These are phyloP conservation scores for Apostasia shenzhenica DNA, from an alignment of 106 monocot species.

Conservation along the genomic window DNA sequence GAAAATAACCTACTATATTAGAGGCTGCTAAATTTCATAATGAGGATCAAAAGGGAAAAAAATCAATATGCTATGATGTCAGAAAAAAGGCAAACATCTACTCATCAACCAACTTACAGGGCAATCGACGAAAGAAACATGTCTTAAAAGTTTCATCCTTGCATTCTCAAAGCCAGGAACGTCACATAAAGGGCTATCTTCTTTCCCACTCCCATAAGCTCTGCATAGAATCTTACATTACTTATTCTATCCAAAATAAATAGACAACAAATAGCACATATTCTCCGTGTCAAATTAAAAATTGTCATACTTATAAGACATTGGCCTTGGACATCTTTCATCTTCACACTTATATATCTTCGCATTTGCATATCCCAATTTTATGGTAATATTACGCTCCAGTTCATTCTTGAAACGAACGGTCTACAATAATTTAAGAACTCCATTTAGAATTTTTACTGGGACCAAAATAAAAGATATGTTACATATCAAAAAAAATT, in stretches of 20 bases:
- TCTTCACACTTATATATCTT: slow-evolving; percentile 99
- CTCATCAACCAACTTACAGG: slow-evolving; percentile 41
- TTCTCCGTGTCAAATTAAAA: background rate
- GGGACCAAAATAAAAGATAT: no score
- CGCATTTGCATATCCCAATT: slow-evolving; percentile 96
- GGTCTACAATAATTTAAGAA: slow-evolving; percentile 39
- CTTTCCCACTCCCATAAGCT: slow-evolving; percentile 97
- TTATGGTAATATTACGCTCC: slow-evolving; percentile 95
- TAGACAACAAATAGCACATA: no score
- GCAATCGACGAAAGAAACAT: slow-evolving; percentile 96
- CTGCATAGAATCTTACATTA: slow-evolving; percentile 27
- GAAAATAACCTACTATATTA: no score
- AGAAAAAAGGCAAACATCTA: no score
- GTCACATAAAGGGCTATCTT: slow-evolving; percentile 89
- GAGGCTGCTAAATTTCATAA: no score
- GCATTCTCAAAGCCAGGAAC: slow-evolving; percentile 89
- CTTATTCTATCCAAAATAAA: no score
- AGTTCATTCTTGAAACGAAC: slow-evolving; percentile 95
- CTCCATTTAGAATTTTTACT: no score
- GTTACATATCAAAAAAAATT: no score
- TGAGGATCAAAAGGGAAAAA: no score
- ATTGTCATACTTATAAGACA: slow-evolving; percentile 87
- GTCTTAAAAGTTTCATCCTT: slow-evolving; percentile 89
- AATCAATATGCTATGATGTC: no score
- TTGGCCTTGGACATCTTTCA: slow-evolving; percentile 83